Percentiles rank a stretch among this genome's conserved stretches.
These are phyloP conservation scores for Fusarium brevicatenulatum DNA, from an alignment of 2,329 filamentous ascomycete genomes.

Conservation along the genomic window DNA sequence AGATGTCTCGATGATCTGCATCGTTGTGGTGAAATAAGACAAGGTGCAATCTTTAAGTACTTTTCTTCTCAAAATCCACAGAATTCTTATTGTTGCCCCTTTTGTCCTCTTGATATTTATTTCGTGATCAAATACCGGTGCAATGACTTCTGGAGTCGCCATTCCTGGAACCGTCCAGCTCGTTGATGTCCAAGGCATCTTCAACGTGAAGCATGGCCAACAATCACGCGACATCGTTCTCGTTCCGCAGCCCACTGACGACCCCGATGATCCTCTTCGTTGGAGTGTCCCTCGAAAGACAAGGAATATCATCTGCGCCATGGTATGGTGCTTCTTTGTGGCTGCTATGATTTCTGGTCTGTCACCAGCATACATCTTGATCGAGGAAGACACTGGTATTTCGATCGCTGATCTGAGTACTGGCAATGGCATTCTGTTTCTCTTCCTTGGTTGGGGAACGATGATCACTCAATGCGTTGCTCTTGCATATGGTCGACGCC, in stretches of 20 bases:
- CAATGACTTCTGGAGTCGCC: not conserved
- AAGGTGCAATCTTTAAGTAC: not conserved
- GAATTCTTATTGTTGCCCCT: not conserved
- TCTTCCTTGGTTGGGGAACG: not conserved
- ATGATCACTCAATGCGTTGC: not conserved
- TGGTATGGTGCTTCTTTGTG: conserved; percentile 42
- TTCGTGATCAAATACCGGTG: not conserved
- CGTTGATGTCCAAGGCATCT: conserved; percentile 28
- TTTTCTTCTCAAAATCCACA: not conserved
- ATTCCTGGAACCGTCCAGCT: conserved; percentile 39
- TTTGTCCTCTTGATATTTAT: not conserved
- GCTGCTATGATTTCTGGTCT: conserved; percentile 40
- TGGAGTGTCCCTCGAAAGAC: conserved; percentile 36
- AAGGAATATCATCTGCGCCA: conserved; percentile 36
- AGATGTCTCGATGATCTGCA: not conserved
- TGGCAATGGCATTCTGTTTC: not conserved
- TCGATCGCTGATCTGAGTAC: conserved; percentile 38
- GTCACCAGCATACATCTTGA: conserved; percentile 41
- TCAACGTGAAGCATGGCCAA: conserved; percentile 35
- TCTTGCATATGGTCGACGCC: not conserved
- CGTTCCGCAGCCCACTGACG: conserved; percentile 38
- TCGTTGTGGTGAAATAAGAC: not conserved
- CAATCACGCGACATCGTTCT: conserved; percentile 31
- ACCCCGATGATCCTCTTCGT: conserved; percentile 40
- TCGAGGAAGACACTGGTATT: conserved; percentile 40